Evolutionary conservation across 192 early-diverging fungal genomes (phyloP), one percentile per base, ranked within the genome.

Genomic region (Coemansia sp.): DNA sequence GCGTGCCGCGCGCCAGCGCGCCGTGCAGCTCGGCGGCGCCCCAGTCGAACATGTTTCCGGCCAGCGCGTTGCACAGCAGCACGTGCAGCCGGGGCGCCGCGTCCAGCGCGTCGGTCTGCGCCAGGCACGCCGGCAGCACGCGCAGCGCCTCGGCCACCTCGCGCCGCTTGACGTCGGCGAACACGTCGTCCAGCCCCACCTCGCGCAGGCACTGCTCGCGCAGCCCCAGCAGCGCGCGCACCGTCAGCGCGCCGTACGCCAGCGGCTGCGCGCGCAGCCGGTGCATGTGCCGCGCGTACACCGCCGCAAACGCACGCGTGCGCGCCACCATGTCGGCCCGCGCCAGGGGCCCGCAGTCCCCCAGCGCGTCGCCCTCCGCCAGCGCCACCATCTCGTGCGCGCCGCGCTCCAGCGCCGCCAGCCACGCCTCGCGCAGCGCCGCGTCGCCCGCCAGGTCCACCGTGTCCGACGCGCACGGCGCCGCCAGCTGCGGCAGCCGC

Each of bases 11-110:
- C 13, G 63, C 67, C 23, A 91, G 56, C 76, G 80, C 61, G 31
- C 81, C 77, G 13, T 82, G 77, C 31, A 92, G 71, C 25, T 70
- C 63, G 22, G 77, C 66, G 1, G 86, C 80, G 3, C 89, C 82
- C 89, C 90, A 92, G 70, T 92, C 89, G 43, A 85, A 91, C 89
- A 91, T 91, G 64, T 92, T 92, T 18, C 89, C 87, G 8, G 88
- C 86, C 45, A 91, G 59, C 19, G 88, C 79, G 57, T 92, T 88
- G 23, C 80, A 76, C 42, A 89, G 43, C 33, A 91, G 56, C 33
- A 58, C 31, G 17, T 57, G 69, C 30, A 88, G 19, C 31, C 58
- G 53, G 14, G 55, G 60, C 8, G 23, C 26, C n/a, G 35, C 65
- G 2, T 15, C 10, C 8, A 85, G 26, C 15, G 45, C 52, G 51